Evolutionary conservation across 495 filamentous ascomycete genomes (phyloP), one percentile per base, ranked within the genome.

Genomic region (Neurospora tetrasperma): DNA sequence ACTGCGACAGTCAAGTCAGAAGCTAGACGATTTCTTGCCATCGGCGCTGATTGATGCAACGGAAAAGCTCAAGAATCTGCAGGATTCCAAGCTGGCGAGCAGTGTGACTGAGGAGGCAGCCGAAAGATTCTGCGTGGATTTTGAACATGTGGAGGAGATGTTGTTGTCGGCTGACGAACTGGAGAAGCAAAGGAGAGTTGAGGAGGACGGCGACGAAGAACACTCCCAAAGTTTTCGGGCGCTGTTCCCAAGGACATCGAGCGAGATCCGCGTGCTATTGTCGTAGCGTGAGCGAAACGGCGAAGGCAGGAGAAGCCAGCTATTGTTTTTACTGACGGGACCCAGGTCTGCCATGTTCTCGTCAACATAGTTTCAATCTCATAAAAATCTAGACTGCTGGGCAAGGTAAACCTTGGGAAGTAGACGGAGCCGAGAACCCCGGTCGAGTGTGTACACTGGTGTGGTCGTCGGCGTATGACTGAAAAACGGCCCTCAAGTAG

Each of bases 1-100:
- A 4, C 85, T 98, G 31, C 82, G 86, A 14, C 79, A 83, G 43
- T 89, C 90, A 8, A 91, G 90, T 77, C 92, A 96, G 76, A 86
- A 88, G 38, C 88, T 99, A 5, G 96, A 99, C 80, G 90, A 92
- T 75, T 98, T 97, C 82, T 86, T 99, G 27, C 94, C 94, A 0
- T 95, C 93, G 10, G 96, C 95, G 10, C 82, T 97, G 20, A 96
- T 97, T 88, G 96, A 99, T 79, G 93, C 94, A 4, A 87, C 90
- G 72, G 90, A 96, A 73, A 91, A 93, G 71, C 80, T 99, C 62
- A 91, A 90, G 75, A 84, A 86, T 14, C 81, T 98, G 14, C 88
- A 89, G 73, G 92, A 91, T 72, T 84, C 90, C 8, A 86, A 82
- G 73, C 83, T 97, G 59, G 89, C 90, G 18, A 88, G 90, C 48